Evolutionary conservation across 2,329 filamentous ascomycete species (phyloP).

Genomic region (Alternaria sp.): DNA sequence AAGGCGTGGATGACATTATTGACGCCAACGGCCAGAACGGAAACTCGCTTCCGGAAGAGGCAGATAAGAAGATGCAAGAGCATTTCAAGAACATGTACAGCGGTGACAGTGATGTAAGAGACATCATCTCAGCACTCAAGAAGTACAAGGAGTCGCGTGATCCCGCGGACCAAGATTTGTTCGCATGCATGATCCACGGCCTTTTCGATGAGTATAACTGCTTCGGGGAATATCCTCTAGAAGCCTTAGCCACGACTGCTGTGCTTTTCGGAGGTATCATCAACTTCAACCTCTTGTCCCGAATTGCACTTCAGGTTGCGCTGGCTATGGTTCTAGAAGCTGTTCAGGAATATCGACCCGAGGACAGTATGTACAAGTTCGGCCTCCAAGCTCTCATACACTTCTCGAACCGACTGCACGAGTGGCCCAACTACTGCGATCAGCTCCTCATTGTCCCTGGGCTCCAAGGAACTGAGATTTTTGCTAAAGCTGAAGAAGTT

Average conservation of each 20-base stretch:
- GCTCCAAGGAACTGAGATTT: constrained; percentile 85
- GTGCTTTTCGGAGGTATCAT: constrained; percentile 98
- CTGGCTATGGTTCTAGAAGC: constrained; percentile 98
- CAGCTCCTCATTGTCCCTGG: constrained; percentile 83
- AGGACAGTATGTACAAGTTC: constrained; percentile 97
- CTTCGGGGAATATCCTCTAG: constrained; percentile 94
- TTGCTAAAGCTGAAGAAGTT: constrained; percentile 82
- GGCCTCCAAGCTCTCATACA: constrained; percentile 94
- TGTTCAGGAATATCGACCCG: constrained; percentile 82
- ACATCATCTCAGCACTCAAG: constrained; percentile 84
- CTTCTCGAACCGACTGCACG: constrained; percentile 79
- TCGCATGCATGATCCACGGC: constrained; percentile 98
- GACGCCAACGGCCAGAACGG: constrained; percentile 82
- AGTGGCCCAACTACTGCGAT: constrained; percentile 96
- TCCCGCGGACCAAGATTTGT: constrained; percentile 88
- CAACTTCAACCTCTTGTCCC: constrained; percentile 88
- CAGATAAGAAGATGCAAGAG: constrained; percentile 94
- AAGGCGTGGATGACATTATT: constrained; percentile 90
- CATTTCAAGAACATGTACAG: constrained; percentile 99
- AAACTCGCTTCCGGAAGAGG: constrained; percentile 80
- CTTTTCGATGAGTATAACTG: constrained; percentile 97
- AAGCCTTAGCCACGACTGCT: constrained; percentile 92
- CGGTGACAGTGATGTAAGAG: constrained; percentile 83
- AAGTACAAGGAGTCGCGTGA: constrained; percentile 89
- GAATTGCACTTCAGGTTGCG: constrained; percentile 91